Evolutionary conservation across 306 rosid genomes (phyloP), one percentile per base, ranked within the genome.

Genomic region (Prunus armeniaca): DNA sequence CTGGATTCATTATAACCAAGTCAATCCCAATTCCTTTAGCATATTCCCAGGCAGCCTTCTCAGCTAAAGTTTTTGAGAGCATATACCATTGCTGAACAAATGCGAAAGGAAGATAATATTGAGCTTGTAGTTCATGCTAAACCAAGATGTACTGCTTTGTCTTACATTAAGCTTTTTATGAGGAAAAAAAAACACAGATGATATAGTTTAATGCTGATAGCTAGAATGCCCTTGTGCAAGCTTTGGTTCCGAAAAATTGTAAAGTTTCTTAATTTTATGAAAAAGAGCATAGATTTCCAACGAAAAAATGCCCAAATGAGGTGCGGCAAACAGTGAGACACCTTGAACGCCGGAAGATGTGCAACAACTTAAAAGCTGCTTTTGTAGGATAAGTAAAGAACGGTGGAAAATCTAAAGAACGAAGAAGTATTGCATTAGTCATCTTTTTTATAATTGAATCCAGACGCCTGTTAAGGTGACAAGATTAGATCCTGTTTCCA

Each of bases 21-120:
- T 76, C 81, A 45, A 82, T 71, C 6, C 64, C 70, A 28, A 72
- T 82, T 11, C 62, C 85, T 22, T 77, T 50, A 2, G 70, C 76
- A 28, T 77, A 82, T 46, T n/a, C 73, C 79, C 79, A 76, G 24
- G 85, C 82, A 55, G 76, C 82, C 6, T 82, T 79, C 67, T 82
- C 79, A 20, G 85, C 85, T 22, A 82, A 72, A 3, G 76, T 77
- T 45, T 82, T 82, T 27, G 81, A 72, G 55, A 76, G 73, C 15
- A 15, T 0, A 20, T 71, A 76, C 81, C 77, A 76, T 6, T 14
- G 2, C 84, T 76, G 78, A 1, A 61, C 41, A 27, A 27, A 27
- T 25, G 9, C 27, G 12, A 52, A 2, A 38, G 25, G 4, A 56
- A 67, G 24, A 18, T 49, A 0, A 1, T 27, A 6, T 9, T 27